Evolutionary conservation across 176 grass and related monocot species (phyloP), one percentile per base, ranked within the genome.

Genomic region (Aegilops umbellulata): DNA sequence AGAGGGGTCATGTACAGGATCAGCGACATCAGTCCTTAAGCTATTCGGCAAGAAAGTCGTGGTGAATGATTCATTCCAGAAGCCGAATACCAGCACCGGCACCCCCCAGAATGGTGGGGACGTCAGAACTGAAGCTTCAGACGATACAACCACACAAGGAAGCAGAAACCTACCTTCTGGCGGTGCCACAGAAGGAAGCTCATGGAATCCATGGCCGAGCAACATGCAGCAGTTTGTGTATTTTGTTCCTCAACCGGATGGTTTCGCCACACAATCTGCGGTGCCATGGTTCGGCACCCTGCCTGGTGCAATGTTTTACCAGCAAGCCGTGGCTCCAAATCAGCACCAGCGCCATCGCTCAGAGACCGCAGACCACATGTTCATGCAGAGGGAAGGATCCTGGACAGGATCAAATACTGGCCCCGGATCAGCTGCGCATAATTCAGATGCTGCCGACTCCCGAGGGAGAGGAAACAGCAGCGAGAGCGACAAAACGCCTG

Each of bases 1-100:
- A 91, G 86, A 71, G 74, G 87, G 44, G 6, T 80, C 80, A 27
- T 88, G 75, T 35, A 23, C 35, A 36, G 84, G 81, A 80, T 81
- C 92, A 78, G 77, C 83, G 34, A 74, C 76, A 74, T 65, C 87
- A 24, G 82, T 53, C 44, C 55, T 99, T 2, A 96, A 90, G 86
- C 89, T 96, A 47, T 99, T 99, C 10, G 94, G 94, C 14, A 94
- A 90, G 84, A 91, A 81, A 55, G 88, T 98, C 26, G 17, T 34
- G 14, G 69, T 89, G 55, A 80, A 74, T 46, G 79, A 88, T 79
- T 23, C 71, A 16, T 8, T 68, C 2, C 69, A 84, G 47, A 14
- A 47, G 27, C 66, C 74, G 60, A 63, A 78, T 14, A n/a, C 51
- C 20, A 71, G 60, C 74, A 73, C 32, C 10, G 65, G 47, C 12